phyloP scores from a whole-genome alignment of 768 basidiomycete species.

The Suillus subalutaceus region DNA sequence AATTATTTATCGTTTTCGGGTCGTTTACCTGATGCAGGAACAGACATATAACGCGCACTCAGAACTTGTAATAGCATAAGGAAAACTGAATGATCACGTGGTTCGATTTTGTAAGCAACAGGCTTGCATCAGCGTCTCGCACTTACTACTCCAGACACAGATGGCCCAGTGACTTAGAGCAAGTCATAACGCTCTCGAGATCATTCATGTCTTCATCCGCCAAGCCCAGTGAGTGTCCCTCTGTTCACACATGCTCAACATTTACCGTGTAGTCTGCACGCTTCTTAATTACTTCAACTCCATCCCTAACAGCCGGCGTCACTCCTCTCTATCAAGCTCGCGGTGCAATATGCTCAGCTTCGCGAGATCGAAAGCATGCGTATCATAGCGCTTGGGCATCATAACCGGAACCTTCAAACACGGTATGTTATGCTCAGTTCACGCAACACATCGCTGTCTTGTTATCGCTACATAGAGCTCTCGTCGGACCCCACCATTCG shows the following conservation, averaged over 20 bases:
- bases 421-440: slow-evolving; percentile 44
- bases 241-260: neutral
- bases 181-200: slow-evolving; percentile 82
- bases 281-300: slow-evolving; percentile 50
- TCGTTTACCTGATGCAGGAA: too few species aligned
- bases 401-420: slow-evolving; percentile 82
- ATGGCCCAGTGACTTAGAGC: slow-evolving; percentile 50
- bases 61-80: too few species aligned
- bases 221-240: slow-evolving; percentile 69
- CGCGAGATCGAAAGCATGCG: slow-evolving; percentile 96
- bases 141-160: too few species aligned
- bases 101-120: too few species aligned
- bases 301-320: slow-evolving; percentile 75
- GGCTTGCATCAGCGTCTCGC: too few species aligned
- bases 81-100: too few species aligned
- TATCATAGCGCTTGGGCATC: slow-evolving; percentile 88
- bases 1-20: too few species aligned
- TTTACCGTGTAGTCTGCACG: slow-evolving; percentile 71
- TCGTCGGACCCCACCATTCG: slow-evolving; percentile 97
- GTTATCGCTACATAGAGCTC: slow-evolving; percentile 58
- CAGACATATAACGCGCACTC: too few species aligned
- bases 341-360: slow-evolving; percentile 81
- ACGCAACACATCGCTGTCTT: neutral
- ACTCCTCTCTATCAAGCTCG: slow-evolving; percentile 84
- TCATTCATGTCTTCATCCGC: slow-evolving; percentile 92